A percentile compares a stretch with the other conserved stretches of the same genome.
These are phyloP conservation scores for Rhizophagus sp. DNA, from an alignment of 192 early-diverging fungal species.

Conservation along the genomic window DNA sequence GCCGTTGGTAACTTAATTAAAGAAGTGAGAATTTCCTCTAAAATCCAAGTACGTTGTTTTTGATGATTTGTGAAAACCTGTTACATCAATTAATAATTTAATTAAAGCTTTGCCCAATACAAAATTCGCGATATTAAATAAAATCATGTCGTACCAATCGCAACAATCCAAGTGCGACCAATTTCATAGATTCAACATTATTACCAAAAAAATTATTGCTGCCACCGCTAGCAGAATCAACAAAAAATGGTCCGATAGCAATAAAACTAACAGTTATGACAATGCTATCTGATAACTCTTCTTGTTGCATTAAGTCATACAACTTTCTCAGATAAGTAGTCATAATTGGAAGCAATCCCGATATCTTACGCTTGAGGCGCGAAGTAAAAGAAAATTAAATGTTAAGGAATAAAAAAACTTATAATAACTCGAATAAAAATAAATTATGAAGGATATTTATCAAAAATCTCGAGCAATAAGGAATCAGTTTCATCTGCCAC, in stretches of 20 bases:
- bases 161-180: slow-evolving; percentile 33
- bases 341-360: slow-evolving; percentile 12
- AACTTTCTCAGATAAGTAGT: slow-evolving; percentile 29
- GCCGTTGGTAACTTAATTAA: slow-evolving; percentile 63
- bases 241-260: slow-evolving; percentile 52
- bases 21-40: slow-evolving; percentile 84
- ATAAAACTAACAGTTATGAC: slow-evolving; percentile 52
- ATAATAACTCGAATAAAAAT: neutral
- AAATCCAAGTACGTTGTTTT: slow-evolving; percentile 73
- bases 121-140: no score
- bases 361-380: slow-evolving; percentile 14
- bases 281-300: slow-evolving; percentile 48
- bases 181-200: slow-evolving; percentile 34
- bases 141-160: slow-evolving; percentile 32
- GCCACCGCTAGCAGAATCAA: slow-evolving; percentile 36
- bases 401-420: neutral
- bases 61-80: slow-evolving; percentile 53
- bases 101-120: neutral
- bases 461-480: neutral
- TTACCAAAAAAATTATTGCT: slow-evolving; percentile 31
- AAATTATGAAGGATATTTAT: slow-evolving; percentile 26
- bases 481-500: slow-evolving; percentile 18
- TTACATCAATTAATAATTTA: neutral
- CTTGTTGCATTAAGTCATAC: slow-evolving; percentile 30
- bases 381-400: slow-evolving; percentile 6